Percentiles rank a stretch among this genome's conserved stretches.
phyloP scores from a whole-genome alignment of 2,329 filamentous ascomycete species.

The Penicillium frequentans region DNA sequence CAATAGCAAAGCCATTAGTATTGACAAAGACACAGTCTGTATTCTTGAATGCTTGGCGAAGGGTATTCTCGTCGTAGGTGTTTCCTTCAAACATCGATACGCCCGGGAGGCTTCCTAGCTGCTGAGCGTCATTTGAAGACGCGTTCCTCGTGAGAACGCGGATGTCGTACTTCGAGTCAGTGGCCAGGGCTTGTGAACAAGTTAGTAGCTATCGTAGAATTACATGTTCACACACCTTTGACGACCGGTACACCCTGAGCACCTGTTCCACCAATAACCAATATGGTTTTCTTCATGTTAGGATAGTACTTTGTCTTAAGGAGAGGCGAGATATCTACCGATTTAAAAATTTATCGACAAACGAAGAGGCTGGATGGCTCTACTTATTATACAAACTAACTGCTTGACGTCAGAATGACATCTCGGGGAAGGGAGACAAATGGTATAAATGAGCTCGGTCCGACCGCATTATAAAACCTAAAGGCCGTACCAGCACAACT shows the following conservation, averaged over 20 bases:
- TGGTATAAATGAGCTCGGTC: too few relatives aligned
- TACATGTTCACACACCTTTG: constrained; percentile 38
- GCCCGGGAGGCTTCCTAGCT: constrained; percentile 48
- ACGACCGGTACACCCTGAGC: constrained; percentile 54
- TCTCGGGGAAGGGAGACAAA: too few relatives aligned
- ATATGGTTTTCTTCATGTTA: constrained; percentile 34
- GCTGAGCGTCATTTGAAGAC: constrained; percentile 31
- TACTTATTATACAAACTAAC: too few relatives aligned
- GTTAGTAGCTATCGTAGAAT: neutral
- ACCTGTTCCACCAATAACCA: constrained; percentile 56
- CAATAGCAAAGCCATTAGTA: constrained; percentile 52
- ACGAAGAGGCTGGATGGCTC: too few relatives aligned
- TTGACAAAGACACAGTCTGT: constrained; percentile 54
- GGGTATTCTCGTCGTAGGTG: constrained; percentile 38
- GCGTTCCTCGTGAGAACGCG: constrained; percentile 52
- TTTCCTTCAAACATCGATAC: constrained; percentile 51
- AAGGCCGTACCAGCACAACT: too few relatives aligned
- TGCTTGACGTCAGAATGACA: too few relatives aligned
- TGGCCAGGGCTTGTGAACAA: neutral
- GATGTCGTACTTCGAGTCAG: constrained; percentile 21
- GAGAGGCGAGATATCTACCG: too few relatives aligned
- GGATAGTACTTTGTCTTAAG: too few relatives aligned
- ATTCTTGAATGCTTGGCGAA: constrained; percentile 47
- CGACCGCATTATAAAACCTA: too few relatives aligned
- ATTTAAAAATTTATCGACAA: too few relatives aligned